Evolutionary conservation across 2,329 filamentous ascomycete species (phyloP), one percentile per base, ranked within the genome.

Genomic region (Aureobasidium sp.): DNA sequence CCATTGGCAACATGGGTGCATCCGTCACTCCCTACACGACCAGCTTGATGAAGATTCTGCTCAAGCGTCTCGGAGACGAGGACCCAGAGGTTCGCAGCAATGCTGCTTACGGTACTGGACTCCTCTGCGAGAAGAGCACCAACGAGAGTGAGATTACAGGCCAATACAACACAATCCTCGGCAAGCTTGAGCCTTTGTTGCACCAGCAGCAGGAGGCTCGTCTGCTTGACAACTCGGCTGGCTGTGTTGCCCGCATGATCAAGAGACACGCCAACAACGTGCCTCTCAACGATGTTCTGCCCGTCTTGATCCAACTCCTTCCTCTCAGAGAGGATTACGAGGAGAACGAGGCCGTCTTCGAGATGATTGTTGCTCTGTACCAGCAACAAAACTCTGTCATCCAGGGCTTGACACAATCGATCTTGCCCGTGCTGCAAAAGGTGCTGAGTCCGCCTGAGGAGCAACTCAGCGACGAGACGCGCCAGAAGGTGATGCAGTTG

Each of bases 71-170:
- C 11, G 83, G 83, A 10, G 93, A 98, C 64, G 87, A 93, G 64
- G 90, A 98, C 66, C 76, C 84, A 29, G 89, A 96, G 72, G 88
- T 90, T 56, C 94, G 93, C 76, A 95, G 90, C 61, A 97, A 97
- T 68, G 89, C 93, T 19, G 90, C 90, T 5, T 98, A 95, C 65
- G 93, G 89, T 51, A 82, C 87, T 54, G 93, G 93, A 37, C 80
- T 95, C 59, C 79, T 98, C 41, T 81, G 94, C 61, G 80, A 86
- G 70, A 84, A 89, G 73, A 95, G 89, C 10, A 80, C 81, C 54
- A 84, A 93, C 62, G 80, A 72, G 60, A 79, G 81, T 61, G 84
- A 86, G 56, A 83, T 95, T 57, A 75, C 89, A 55, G 80, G 86
- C 63, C 79, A 81, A 59, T 93, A 88, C 74, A 79, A 81, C 40